Evolutionary conservation across 140 eudicot genomes (phyloP).

Genomic region (Cichorium intybus): DNA sequence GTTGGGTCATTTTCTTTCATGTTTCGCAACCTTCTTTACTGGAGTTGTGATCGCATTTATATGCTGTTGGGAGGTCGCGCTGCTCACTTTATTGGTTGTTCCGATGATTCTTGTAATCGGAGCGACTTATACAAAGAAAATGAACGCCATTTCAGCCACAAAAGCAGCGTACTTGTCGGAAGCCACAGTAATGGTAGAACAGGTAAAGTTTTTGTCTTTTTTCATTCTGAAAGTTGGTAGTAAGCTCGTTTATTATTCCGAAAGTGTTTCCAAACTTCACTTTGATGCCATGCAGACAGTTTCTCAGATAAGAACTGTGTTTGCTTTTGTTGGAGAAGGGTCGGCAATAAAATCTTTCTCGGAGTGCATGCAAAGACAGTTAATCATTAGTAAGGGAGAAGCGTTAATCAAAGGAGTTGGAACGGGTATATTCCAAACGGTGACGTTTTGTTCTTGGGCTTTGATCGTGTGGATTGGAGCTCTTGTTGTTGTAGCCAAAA

Average conservation of each 20-base stretch:
- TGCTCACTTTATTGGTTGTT: constrained; percentile 70
- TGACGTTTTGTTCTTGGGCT: constrained; percentile 84
- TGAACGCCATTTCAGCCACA: constrained; percentile 64
- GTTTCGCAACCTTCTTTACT: constrained; percentile 69
- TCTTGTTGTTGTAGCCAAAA: constrained; percentile 54
- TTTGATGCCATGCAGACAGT: constrained; percentile 44
- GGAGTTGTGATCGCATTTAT: constrained; percentile 76
- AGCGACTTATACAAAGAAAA: constrained; percentile 79
- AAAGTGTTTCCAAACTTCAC: not conserved
- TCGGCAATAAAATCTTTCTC: constrained; percentile 70
- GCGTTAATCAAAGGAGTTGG: constrained; percentile 79
- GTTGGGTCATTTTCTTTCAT: constrained; percentile 80
- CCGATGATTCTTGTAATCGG: constrained; percentile 74
- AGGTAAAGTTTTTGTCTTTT: constrained; percentile 38
- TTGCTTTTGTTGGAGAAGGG: constrained; percentile 81
- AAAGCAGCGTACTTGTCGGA: constrained; percentile 59
- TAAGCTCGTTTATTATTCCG: not conserved
- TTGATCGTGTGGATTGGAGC: constrained; percentile 92
- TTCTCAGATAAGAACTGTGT: constrained; percentile 81
- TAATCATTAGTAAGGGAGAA: constrained; percentile 55
- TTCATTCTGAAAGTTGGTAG: not conserved
- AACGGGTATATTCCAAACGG: constrained; percentile 68
- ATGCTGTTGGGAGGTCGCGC: constrained; percentile 78
- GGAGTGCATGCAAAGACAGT: constrained; percentile 57
- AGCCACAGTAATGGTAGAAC: constrained; percentile 81